Conservation (phyloP, 2,329 filamentous ascomycete genomes). For the Cladosporium halotolerans region DNA sequence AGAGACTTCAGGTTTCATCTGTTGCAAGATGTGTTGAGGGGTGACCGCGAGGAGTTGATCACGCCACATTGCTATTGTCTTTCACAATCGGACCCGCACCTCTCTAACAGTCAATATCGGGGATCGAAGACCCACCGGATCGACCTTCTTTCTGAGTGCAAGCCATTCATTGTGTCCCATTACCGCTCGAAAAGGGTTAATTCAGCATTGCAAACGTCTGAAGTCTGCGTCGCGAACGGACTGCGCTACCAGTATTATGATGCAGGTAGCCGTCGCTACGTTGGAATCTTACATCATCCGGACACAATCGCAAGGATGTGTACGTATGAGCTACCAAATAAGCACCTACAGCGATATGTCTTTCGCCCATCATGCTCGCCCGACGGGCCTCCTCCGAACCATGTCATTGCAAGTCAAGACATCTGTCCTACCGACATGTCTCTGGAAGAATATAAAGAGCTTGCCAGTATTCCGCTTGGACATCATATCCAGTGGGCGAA, state of each 20-base stretch:
- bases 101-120: constrained; percentile 37
- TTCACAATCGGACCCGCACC: background rate
- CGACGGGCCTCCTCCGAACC: constrained; percentile 18
- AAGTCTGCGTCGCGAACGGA: constrained; percentile 43
- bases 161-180: constrained; percentile 45
- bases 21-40: constrained; percentile 14
- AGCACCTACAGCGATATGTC: constrained; percentile 28
- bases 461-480: constrained; percentile 45
- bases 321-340: constrained; percentile 35
- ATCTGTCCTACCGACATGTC: constrained; percentile 44
- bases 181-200: constrained; percentile 37
- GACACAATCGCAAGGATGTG: constrained; percentile 21
- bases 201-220: constrained; percentile 32
- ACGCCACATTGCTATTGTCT: constrained; percentile 19
- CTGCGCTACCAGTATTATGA: constrained; percentile 47
- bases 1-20: constrained; percentile 35
- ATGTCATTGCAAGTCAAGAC: constrained; percentile 42
- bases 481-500: constrained; percentile 42
- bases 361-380: constrained; percentile 9
- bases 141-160: constrained; percentile 41
- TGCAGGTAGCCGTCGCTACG: constrained; percentile 33
- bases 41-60: constrained; percentile 24
- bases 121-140: constrained; percentile 29
- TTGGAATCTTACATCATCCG: background rate
- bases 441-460: constrained; percentile 50